These are phyloP conservation scores for Chrysanthemum makinoi DNA, from an alignment of 129 eudicot species.

Conservation along the genomic window DNA sequence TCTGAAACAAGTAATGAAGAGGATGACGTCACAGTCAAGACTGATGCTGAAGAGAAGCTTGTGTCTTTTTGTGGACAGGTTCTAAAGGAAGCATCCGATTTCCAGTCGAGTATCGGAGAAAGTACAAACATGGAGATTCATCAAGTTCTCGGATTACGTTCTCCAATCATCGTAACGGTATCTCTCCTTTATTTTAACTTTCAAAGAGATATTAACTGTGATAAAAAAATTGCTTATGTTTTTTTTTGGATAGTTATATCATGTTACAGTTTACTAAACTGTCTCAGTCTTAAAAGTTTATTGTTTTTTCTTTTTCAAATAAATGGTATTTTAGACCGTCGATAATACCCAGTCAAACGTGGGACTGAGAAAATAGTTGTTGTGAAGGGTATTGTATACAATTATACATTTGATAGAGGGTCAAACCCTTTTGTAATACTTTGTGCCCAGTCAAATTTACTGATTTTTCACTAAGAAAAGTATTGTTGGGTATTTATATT, in stretches of 20 bases:
- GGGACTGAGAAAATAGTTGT: not conserved
- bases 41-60: constrained; percentile 77
- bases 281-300: too few relatives aligned
- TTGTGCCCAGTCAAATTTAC: not conserved
- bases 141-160: constrained; percentile 88
- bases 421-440: not conserved
- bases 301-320: too few relatives aligned
- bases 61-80: constrained; percentile 88
- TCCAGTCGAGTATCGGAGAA: constrained; percentile 78
- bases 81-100: constrained; percentile 91
- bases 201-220: not conserved
- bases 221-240: not conserved
- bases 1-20: constrained; percentile 23
- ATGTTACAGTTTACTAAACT: too few relatives aligned
- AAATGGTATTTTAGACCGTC: not conserved
- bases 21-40: constrained; percentile 32
- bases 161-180: constrained; percentile 93
- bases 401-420: not conserved
- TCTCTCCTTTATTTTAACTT: not conserved
- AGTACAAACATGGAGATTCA: constrained; percentile 79
- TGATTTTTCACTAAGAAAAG: too few relatives aligned
- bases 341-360: not conserved
- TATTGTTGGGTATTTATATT: too few relatives aligned
- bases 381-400: constrained; percentile 12
- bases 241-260: too few relatives aligned